These are phyloP conservation scores for Letharia lupina DNA, from an alignment of 495 filamentous ascomycete genomes.

Conservation along the genomic window DNA sequence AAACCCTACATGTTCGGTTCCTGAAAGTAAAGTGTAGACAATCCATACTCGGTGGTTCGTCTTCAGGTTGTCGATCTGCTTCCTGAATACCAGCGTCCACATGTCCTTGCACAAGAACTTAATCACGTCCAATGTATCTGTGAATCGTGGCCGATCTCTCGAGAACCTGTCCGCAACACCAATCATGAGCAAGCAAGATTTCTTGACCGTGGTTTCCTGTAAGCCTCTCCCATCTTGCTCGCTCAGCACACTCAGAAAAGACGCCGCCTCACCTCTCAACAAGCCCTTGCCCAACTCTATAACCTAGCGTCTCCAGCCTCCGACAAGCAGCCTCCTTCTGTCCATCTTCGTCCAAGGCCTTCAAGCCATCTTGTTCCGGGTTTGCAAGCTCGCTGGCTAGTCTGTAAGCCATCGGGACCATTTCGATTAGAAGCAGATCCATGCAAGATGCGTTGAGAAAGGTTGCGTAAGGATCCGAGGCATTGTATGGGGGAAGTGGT, in stretches of 20 bases:
- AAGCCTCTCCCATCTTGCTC: not conserved
- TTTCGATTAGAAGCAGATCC: slow-evolving; percentile 90
- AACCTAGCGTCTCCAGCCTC: slow-evolving; percentile 76
- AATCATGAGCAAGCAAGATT: not conserved
- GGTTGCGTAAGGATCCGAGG: slow-evolving; percentile 66
- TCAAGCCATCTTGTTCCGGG: slow-evolving; percentile 25
- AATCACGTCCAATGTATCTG: slow-evolving; percentile 80
- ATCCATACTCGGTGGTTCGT: slow-evolving; percentile 79
- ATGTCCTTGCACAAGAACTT: slow-evolving; percentile 98
- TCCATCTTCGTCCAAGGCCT: slow-evolving; percentile 65
- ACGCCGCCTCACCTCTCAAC: slow-evolving; percentile 64
- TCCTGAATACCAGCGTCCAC: slow-evolving; percentile 88
- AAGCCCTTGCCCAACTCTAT: slow-evolving; percentile 85
- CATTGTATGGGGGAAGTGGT: slow-evolving; percentile 56
- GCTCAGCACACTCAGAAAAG: not conserved
- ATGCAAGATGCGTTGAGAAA: slow-evolving; percentile 75
- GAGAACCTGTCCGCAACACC: slow-evolving; percentile 56
- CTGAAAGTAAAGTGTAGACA: not conserved
- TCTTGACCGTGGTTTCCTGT: not conserved
- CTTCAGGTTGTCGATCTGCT: slow-evolving; percentile 97
- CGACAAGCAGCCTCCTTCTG: slow-evolving; percentile 74
- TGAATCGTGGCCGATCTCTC: slow-evolving; percentile 75
- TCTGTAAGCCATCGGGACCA: slow-evolving; percentile 89
- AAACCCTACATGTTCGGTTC: not conserved
- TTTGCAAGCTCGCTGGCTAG: slow-evolving; percentile 42